A percentile compares a stretch with the other conserved stretches of the same genome.
Conservation (phyloP, 176 grass and related monocot species). For the Pharus latifolius region DNA sequence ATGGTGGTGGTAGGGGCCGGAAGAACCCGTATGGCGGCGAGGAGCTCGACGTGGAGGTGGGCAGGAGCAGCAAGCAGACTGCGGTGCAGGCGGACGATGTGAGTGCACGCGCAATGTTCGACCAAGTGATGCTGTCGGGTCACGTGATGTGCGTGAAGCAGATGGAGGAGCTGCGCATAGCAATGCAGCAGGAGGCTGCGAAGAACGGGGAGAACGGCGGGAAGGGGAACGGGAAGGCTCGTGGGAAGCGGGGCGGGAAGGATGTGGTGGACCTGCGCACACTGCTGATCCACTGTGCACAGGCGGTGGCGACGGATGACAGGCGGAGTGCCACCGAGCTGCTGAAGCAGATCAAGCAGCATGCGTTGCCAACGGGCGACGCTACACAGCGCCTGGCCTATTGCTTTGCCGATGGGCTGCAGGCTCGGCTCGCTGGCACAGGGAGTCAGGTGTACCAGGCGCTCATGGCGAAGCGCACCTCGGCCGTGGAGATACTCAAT, state of each 20-base stretch:
- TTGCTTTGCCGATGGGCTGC: conserved; percentile 70
- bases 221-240: conserved; percentile 12
- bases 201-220: conserved; percentile 9
- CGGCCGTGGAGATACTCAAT: conserved; percentile 33
- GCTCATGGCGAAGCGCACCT: conserved; percentile 51
- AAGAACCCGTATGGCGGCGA: conserved; percentile 48
- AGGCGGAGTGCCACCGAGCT: conserved; percentile 53
- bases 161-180: conserved; percentile 42
- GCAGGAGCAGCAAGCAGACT: conserved; percentile 66
- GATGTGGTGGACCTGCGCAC: conserved; percentile 81
- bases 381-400: conserved; percentile 63
- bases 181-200: conserved; percentile 30
- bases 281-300: conserved; percentile 74
- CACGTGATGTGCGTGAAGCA: conserved; percentile 16
- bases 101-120: conserved; percentile 43
- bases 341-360: conserved; percentile 67
- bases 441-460: conserved; percentile 60
- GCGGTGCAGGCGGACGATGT: conserved; percentile 30
- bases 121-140: conserved; percentile 19
- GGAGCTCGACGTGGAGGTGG: conserved; percentile 27
- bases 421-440: conserved; percentile 51
- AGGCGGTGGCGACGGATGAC: conserved; percentile 62
- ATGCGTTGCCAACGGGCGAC: conserved; percentile 35
- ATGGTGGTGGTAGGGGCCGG: conserved; percentile 13
- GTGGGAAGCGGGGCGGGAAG: conserved; percentile 17